Percentiles rank a stretch among this genome's conserved stretches.
These are phyloP conservation scores for Malassezia restricta DNA, from an alignment of 1,284 basidiomycete species.

Conservation along the genomic window DNA sequence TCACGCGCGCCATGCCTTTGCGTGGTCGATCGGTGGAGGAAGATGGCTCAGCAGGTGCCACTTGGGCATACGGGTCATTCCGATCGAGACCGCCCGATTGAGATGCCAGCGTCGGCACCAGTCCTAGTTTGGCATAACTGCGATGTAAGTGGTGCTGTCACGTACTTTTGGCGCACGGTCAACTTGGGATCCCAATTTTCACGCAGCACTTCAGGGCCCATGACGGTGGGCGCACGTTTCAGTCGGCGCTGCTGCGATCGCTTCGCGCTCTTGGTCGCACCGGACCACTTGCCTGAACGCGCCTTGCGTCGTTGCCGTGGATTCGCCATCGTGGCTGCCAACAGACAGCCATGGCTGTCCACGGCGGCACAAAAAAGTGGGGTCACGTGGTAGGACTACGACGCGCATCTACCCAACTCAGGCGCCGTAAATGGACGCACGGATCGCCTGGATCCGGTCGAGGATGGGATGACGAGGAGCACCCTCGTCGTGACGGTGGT, in stretches of 20 bases:
- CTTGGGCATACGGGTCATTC: slow-evolving; percentile 13
- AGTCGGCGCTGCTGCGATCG: slow-evolving; percentile 61
- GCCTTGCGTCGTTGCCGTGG: slow-evolving; percentile 74
- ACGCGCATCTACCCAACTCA: not conserved
- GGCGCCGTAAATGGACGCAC: slow-evolving; percentile 1
- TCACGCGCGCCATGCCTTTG: slow-evolving; percentile 69
- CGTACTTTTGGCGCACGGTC: slow-evolving; percentile 86
- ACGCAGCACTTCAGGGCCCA: slow-evolving; percentile 68
- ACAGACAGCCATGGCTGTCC: not conserved
- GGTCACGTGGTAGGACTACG: not conserved
- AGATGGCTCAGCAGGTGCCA: not conserved
- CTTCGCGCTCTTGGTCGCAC: slow-evolving; percentile 57
- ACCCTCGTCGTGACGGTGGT: too few species aligned
- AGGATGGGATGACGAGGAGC: too few species aligned
- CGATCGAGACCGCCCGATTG: slow-evolving; percentile 24
- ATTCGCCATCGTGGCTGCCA: slow-evolving; percentile 61
- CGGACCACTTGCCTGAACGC: slow-evolving; percentile 52
- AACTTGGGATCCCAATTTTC: slow-evolving; percentile 76
- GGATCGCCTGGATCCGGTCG: not conserved
- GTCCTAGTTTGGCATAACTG: slow-evolving; percentile 68
- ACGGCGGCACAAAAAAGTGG: not conserved
- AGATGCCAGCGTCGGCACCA: slow-evolving; percentile 50
- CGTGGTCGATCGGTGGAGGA: slow-evolving; percentile 20
- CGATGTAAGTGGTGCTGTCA: not conserved
- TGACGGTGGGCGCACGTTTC: slow-evolving; percentile 53